Evolutionary conservation across 805 yeast genomes (phyloP).

Genomic region (Kregervanrija delftensis): DNA sequence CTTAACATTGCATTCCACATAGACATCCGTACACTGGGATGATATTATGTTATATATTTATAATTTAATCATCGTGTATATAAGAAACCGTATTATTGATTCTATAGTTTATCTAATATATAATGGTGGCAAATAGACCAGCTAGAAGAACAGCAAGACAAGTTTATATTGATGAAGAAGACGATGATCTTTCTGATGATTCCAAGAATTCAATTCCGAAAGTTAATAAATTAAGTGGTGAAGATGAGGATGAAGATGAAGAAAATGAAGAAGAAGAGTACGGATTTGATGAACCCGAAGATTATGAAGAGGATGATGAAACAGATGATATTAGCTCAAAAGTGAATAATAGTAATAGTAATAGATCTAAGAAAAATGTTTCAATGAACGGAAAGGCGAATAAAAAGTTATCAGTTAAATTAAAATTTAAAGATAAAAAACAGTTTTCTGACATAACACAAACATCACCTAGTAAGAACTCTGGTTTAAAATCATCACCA

Average conservation of each 20-base stretch:
- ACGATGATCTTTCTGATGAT: background rate
- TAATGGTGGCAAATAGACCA: too few species aligned
- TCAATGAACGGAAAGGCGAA: slow-evolving; percentile 11
- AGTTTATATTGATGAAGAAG: background rate
- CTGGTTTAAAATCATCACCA: too few species aligned
- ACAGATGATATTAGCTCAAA: background rate
- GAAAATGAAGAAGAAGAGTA: slow-evolving; percentile 18
- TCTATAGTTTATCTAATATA: too few species aligned
- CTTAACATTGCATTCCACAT: too few species aligned
- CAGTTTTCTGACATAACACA: slow-evolving; percentile 1
- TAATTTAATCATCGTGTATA: too few species aligned
- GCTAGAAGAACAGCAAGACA: too few species aligned
- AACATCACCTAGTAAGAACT: too few species aligned
- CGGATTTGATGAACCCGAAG: slow-evolving; percentile 18
- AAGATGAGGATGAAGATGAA: slow-evolving; percentile 9
- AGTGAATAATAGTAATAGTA: background rate
- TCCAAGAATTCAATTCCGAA: too few species aligned
- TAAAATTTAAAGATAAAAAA: slow-evolving; percentile 15
- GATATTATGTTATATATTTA: too few species aligned
- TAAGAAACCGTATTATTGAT: too few species aligned
- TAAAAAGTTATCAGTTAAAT: slow-evolving; percentile 11
- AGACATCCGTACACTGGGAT: too few species aligned
- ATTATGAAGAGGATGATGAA: slow-evolving; percentile 10
- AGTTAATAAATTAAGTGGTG: background rate
- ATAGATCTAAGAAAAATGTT: background rate